Evolutionary conservation across 2,329 filamentous ascomycete genomes (phyloP), one percentile per base, ranked within the genome.

Genomic region (Clarireedia hainanense): DNA sequence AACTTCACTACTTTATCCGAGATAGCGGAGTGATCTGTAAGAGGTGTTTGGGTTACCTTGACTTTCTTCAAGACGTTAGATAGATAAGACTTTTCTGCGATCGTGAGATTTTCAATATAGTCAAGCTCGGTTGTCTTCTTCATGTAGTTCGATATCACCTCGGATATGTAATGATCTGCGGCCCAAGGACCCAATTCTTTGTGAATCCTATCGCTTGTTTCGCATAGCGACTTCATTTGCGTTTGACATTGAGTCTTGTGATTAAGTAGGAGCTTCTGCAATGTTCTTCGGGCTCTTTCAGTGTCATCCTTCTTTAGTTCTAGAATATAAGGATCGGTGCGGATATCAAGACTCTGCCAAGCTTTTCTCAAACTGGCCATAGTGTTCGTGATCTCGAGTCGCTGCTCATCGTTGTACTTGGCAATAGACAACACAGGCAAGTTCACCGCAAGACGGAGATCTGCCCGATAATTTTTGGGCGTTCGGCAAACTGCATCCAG

Each of bases 151-250:
- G 74, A 66, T 15, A 75, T 67, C 42, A 70, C 59, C 27, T 69
- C 57, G 55, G 71, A 66, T 9, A 91, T 79, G 65, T 84, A 91
- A 50, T 77, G 79, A 49, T 91, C 84, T 0, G 79, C 78, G 1
- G 85, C 85, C 85, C 86, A 91, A 1, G 74, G 61, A 0, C 88
- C 88, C 4, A 91, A 74, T 47, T 86, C 78, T 4, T 17, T 27
- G 3, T 67, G 61, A 23, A 73, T 74, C 14, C 76, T 74, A 1
- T 60, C 47, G 12, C 78, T 74, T 34, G 77, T 80, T 2, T 73
- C 71, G 45, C 73, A 72, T 6, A 91, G 75, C 0, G 72, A 71
- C 53, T 72, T 76, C 61, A 91, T 70, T 60, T 88, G 80, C 24
- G 73, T 73, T 37, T 76, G 77, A 30, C 74, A 72, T 60, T 74